Conservation (phyloP, 106 monocot genomes). For the Posidonia australis region DNA sequence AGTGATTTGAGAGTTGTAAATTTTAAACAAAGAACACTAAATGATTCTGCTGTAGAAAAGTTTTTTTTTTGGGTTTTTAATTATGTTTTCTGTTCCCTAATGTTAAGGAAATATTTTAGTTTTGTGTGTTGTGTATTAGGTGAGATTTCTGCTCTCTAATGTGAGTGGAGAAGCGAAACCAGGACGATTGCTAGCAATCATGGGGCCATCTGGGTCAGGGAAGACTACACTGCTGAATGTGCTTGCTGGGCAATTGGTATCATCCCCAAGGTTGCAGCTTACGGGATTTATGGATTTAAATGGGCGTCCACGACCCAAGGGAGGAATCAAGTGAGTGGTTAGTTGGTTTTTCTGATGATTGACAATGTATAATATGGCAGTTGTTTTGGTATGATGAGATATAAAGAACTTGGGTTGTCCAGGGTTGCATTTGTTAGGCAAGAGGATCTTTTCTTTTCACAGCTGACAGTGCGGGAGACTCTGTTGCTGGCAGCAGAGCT, state of each 20-base stretch:
- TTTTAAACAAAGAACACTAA: background rate
- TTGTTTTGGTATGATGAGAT: background rate
- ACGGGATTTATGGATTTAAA: constrained; percentile 59
- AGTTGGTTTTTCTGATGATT: no score
- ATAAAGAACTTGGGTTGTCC: constrained; percentile 11
- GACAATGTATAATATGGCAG: no score
- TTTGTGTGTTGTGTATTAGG: constrained; percentile 19
- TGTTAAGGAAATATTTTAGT: no score
- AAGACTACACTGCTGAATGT: constrained; percentile 96
- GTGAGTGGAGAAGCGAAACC: constrained; percentile 90
- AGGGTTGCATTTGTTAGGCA: constrained; percentile 91
- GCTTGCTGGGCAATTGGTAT: constrained; percentile 82
- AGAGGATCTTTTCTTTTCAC: constrained; percentile 95
- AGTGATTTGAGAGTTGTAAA: no score
- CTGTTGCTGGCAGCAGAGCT: constrained; percentile 81
- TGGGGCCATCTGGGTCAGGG: constrained; percentile 98
- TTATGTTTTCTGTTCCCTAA: no score
- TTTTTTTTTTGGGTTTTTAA: background rate
- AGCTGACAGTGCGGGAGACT: constrained; percentile 82
- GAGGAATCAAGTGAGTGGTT: constrained; percentile 43
- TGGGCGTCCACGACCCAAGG: constrained; percentile 28
- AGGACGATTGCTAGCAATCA: constrained; percentile 79
- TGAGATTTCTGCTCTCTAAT: constrained; percentile 71
- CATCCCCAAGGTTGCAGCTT: constrained; percentile 53
- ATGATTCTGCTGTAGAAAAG: background rate